Evolutionary conservation across 202 grass and related monocot species (phyloP), one percentile per base, ranked within the genome.

Genomic region (Setaria viridis): DNA sequence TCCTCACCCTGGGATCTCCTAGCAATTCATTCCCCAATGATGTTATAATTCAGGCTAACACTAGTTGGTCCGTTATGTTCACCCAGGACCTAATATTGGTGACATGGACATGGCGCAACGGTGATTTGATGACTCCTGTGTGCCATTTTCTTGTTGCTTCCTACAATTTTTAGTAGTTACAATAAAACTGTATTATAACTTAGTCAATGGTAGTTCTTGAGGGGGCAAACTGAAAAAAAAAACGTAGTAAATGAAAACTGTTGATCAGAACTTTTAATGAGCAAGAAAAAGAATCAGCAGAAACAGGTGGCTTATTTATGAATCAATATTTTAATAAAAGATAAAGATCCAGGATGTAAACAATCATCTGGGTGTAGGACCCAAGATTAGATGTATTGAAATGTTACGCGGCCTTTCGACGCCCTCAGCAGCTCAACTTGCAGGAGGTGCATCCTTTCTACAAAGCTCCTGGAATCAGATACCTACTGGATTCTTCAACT

Each of bases 391-490:
- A 65, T 82, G 64, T 66, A 76, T 79, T 64, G 46, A 64, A 71
- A 70, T 72, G 77, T 77, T 88, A 88, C 34, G 85, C 82, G 64
- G 85, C 57, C 49, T 85, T 53, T 91, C 71, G 89, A 88, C 71
- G 3, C 81, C 70, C 4, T 20, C 85, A 71, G 76, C 70, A 80
- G 37, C 49, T 72, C 75, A 72, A 80, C 46, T 80, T 80, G 67
- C 76, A 54, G 15, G 41, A 7, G 12, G 59, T 85, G 77, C 42
- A 14, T 58, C 55, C 73, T 72, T 79, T 80, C 58, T 86, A 25
- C 37, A 88, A 91, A 82, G 72, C n/a, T 49, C 32, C 85, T 41
- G 49, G 89, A 81, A 91, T 81, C 57, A 77, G 72, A 88, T 85
- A 77, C 84, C 32, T 78, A 70, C n/a, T 64, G 57, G 72, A 80